Percentiles rank a stretch among this genome's conserved stretches.
Conservation (phyloP, 1,284 basidiomycete genomes). For the Sutorius eximius region DNA sequence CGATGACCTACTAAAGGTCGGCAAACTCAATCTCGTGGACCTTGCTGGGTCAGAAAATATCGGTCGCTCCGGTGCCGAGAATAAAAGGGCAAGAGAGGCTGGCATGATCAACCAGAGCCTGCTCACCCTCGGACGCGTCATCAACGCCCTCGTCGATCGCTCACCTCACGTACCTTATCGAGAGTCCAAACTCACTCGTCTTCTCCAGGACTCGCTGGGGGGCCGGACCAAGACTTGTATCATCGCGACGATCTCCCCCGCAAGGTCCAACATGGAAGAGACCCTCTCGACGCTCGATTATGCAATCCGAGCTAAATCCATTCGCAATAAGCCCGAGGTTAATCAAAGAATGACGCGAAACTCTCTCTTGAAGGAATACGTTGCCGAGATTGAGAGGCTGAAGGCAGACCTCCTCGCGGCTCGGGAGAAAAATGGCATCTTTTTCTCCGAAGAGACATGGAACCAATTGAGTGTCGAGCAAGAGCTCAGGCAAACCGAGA, state of each 20-base stretch:
- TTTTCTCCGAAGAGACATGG: conserved; percentile 89
- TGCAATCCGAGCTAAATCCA: conserved; percentile 93
- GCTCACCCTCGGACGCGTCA: conserved; percentile 93
- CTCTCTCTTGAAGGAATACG: conserved; percentile 91
- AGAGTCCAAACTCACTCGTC: conserved; percentile 92
- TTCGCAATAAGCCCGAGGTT: conserved; percentile 93
- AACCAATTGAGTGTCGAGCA: conserved; percentile 78
- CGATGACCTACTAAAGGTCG: conserved; percentile 89
- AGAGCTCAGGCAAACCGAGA: conserved; percentile 71
- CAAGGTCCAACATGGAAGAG: conserved; percentile 92
- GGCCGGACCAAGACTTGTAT: conserved; percentile 98
- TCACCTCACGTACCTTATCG: conserved; percentile 93
- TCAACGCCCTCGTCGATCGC: conserved; percentile 94
- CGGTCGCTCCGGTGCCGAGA: conserved; percentile 92
- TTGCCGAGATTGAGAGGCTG: conserved; percentile 92
- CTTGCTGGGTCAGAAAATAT: conserved; percentile 98
- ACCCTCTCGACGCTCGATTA: conserved; percentile 98
- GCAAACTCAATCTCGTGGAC: conserved; percentile 97
- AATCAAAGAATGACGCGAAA: conserved; percentile 95
- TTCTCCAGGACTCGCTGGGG: conserved; percentile 98
- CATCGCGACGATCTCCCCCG: conserved; percentile 93
- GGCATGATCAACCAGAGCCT: conserved; percentile 99
- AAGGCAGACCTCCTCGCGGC: conserved; percentile 90
- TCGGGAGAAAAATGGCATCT: conserved; percentile 93
- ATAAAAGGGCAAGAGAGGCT: conserved; percentile 93